Conservation (phyloP, 1,284 basidiomycete genomes). For the Cerioporus squamosus region DNA sequence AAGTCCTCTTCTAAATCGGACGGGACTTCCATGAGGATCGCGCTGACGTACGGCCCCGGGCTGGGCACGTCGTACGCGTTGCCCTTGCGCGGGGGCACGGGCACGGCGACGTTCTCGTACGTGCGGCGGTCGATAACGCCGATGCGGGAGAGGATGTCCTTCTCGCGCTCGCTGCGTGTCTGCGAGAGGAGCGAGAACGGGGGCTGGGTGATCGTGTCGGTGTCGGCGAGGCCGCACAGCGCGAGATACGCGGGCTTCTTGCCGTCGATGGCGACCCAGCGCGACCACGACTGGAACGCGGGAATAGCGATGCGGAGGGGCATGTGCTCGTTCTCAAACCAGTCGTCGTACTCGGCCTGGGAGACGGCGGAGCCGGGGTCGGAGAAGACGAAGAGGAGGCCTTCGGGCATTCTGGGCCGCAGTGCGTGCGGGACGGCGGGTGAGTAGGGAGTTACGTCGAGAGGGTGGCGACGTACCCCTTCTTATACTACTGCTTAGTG, state of each 20-base stretch:
- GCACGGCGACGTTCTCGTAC: constrained; percentile 42
- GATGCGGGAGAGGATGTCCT: constrained; percentile 47
- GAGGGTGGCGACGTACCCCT: too few relatives aligned
- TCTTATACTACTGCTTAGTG: too few relatives aligned
- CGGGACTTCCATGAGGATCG: constrained; percentile 37
- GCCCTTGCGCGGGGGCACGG: constrained; percentile 29
- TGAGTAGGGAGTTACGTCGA: too few relatives aligned
- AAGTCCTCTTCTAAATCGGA: constrained; percentile 43
- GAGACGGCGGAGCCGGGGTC: constrained; percentile 33
- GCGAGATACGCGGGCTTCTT: constrained; percentile 53
- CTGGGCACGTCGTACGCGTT: constrained; percentile 32
- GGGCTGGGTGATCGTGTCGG: constrained; percentile 46
- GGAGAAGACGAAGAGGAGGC: constrained; percentile 33
- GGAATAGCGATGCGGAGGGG: constrained; percentile 57
- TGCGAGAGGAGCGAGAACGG: constrained; percentile 55
- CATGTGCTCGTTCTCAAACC: constrained; percentile 70
- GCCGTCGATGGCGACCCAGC: constrained; percentile 52
- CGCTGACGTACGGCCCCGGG: constrained; percentile 34
- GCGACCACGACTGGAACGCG: constrained; percentile 55
- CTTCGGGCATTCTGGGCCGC: constrained; percentile 9
- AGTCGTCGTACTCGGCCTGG: constrained; percentile 42
- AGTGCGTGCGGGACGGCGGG: not conserved
- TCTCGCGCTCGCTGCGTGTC: constrained; percentile 58
- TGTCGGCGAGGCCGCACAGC: constrained; percentile 56
- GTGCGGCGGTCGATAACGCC: constrained; percentile 55